phyloP scores from a whole-genome alignment of 177 flowering plant genomes.

The Vitis hybrid region DNA sequence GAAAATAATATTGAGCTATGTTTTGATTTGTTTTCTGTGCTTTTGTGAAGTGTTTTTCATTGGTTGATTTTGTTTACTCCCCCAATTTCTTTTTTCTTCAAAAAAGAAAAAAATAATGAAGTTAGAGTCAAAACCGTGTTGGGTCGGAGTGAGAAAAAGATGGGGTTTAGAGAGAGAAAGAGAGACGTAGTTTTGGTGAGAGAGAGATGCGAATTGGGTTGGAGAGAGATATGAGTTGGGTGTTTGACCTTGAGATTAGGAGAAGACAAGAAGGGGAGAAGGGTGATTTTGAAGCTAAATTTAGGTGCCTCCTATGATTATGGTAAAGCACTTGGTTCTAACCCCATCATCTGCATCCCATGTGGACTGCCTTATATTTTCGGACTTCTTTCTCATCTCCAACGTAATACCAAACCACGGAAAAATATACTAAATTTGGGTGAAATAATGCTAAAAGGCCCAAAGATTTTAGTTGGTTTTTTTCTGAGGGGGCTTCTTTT shows the following conservation, averaged over 20 bases:
- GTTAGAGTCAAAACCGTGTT: slow-evolving; percentile 8
- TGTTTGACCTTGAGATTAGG: slow-evolving; percentile 20
- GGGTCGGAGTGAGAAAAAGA: not conserved
- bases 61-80: too few relatives aligned
- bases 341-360: not conserved
- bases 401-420: not conserved
- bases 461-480: too few relatives aligned
- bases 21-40: too few relatives aligned
- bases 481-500: too few relatives aligned
- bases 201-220: slow-evolving; percentile 1
- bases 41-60: too few relatives aligned
- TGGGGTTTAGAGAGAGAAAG: slow-evolving; percentile 10
- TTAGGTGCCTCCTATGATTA: slow-evolving; percentile 17
- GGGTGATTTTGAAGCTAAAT: slow-evolving; percentile 11
- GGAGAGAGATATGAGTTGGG: slow-evolving; percentile 4
- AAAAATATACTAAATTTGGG: too few relatives aligned
- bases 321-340: slow-evolving; percentile 10
- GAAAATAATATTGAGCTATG: not conserved
- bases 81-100: not conserved
- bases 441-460: too few relatives aligned
- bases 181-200: slow-evolving; percentile 1
- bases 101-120: not conserved
- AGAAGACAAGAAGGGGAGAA: too few relatives aligned
- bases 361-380: slow-evolving; percentile 2
- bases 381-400: not conserved